phyloP scores from a whole-genome alignment of 2,329 filamentous ascomycete species.

The Emergomyces africanus region DNA sequence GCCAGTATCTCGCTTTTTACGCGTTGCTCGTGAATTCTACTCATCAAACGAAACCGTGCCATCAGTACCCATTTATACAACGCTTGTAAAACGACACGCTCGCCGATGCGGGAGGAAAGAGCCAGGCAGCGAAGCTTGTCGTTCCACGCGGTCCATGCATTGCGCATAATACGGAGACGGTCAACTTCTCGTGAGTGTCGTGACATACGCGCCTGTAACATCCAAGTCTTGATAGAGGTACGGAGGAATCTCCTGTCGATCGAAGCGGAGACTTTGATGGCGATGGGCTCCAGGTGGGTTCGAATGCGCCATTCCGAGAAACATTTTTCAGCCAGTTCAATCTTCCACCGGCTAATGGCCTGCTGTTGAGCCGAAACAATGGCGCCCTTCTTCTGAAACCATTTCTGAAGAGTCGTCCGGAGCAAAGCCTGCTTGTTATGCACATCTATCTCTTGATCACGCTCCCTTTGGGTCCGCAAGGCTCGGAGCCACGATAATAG shows the following conservation, averaged over 20 bases:
- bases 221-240: constrained; percentile 39
- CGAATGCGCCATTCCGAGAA: constrained; percentile 32
- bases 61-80: constrained; percentile 52
- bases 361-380: constrained; percentile 18
- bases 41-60: constrained; percentile 30
- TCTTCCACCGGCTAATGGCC: constrained; percentile 20
- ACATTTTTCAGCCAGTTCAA: constrained; percentile 23
- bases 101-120: constrained; percentile 40
- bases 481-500: constrained; percentile 29
- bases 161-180: constrained; percentile 40
- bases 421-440: constrained; percentile 18
- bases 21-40: constrained; percentile 27
- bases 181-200: constrained; percentile 39
- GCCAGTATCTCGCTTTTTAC: constrained; percentile 27
- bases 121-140: constrained; percentile 44
- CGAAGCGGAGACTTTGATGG: constrained; percentile 30
- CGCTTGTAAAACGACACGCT: constrained; percentile 41
- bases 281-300: constrained; percentile 30
- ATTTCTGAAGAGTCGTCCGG: constrained; percentile 20
- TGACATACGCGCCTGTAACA: constrained; percentile 30
- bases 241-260: constrained; percentile 35
- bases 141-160: constrained; percentile 51
- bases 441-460: constrained; percentile 25
- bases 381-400: constrained; percentile 21
- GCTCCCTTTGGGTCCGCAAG: constrained; percentile 28